Evolutionary conservation across 129 eudicot species (phyloP), one percentile per base, ranked within the genome.

Genomic region (Artemisia argyi): DNA sequence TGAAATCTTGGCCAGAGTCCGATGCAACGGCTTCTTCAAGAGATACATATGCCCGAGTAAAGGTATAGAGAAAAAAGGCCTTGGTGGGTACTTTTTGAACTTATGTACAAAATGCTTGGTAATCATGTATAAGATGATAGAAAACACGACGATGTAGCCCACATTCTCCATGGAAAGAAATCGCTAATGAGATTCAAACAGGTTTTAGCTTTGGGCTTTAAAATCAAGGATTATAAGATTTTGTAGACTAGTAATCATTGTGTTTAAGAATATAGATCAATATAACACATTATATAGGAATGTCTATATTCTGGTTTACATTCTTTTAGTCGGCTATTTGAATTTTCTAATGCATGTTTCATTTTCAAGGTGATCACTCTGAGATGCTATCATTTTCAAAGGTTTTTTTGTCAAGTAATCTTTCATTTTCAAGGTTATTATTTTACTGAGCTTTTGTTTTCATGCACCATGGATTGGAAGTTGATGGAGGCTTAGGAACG

Each of bases 11-110:
- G 86, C 68, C 7, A 91, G 53, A 50, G 83, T 69, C 24, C 76
- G 67, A 48, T 85, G 80, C 19, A 87, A 58, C 9, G 89, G 88
- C 7, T 79, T 63, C 69, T 83, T 87, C 12, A 85, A 15, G 62
- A 91, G 87, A 77, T 85, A 62, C 24, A 83, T 85, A 54, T 87
- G 97, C 77, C 97, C 91, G 11, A 87, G 19, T 10, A 87, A 2
- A 63, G 95, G 95, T 14, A 85, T 6, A 39, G 49, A 11, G 7
- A 72, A 79, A 68, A 82, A 65, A 1, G 95, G 91, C 6, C 77
- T 69, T 1, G 97, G 95, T 5, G 97, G 95, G 39, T 39, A 80
- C 1, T 81, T 83, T 32, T 3, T 78, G 7, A 85, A 54, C 55
- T 80, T 85, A 65, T 61, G 84, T 60, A 79, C 51, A 39, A 79